These are phyloP conservation scores for Coleophoma eucalyptorum DNA, from an alignment of 2,329 filamentous ascomycete species.

Conservation along the genomic window DNA sequence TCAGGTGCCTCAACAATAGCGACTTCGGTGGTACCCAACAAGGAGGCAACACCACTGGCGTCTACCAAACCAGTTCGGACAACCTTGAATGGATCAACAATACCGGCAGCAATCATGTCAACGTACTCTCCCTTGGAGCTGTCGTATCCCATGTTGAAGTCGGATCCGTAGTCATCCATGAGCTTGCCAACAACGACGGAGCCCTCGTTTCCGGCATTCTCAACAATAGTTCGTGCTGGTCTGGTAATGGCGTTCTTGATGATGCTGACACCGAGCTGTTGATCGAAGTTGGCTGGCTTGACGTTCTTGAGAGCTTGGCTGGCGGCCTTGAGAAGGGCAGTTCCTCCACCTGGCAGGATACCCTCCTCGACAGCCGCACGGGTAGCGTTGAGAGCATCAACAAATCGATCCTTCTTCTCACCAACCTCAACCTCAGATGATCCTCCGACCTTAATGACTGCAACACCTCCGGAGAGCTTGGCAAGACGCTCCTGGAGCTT, in stretches of 20 bases:
- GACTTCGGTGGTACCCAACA: conserved; percentile 96
- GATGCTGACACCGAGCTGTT: conserved; percentile 96
- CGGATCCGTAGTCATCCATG: conserved; percentile 81
- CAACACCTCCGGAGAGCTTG: conserved; percentile 98
- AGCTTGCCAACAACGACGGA: conserved; percentile 98
- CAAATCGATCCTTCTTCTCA: conserved; percentile 99
- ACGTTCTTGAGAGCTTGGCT: conserved; percentile 79
- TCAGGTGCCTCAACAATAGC: conserved; percentile 97
- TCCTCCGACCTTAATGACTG: conserved; percentile 98
- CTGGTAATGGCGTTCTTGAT: conserved; percentile 97
- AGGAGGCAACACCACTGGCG: conserved; percentile 91
- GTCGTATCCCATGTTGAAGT: conserved; percentile 99
- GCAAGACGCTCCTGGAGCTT: conserved; percentile 99
- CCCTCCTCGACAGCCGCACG: conserved; percentile 98
- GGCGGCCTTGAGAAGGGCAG: conserved; percentile 94
- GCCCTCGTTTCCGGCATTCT: conserved; percentile 95
- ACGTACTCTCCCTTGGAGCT: conserved; percentile 96
- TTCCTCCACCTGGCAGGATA: conserved; percentile 97
- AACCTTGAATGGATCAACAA: conserved; percentile 98
- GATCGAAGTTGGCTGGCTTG: conserved; percentile 95
- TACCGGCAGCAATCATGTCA: conserved; percentile 96
- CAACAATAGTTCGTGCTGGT: conserved; percentile 90
- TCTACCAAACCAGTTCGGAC: conserved; percentile 94
- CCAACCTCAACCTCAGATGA: conserved; percentile 97
- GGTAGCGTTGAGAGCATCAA: conserved; percentile 96